Base-by-base conservation (phyloP, 2,329 filamentous ascomycete genomes). In the Colletotrichum agaves region DNA sequence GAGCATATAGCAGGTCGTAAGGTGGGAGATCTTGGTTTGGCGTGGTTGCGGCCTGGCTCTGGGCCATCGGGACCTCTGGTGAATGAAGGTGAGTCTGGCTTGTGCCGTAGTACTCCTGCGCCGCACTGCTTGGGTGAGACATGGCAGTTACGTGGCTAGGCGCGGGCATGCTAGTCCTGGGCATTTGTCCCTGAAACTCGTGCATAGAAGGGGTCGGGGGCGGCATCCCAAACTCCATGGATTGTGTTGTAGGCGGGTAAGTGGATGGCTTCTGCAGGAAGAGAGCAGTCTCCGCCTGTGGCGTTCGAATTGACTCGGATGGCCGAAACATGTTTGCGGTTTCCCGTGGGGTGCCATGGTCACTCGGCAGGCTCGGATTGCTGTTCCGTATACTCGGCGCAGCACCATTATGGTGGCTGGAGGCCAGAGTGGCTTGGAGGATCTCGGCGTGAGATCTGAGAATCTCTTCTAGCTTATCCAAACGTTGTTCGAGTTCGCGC, bases 21-120 rank as follows among this genome's bases (percentile, higher is more conserved):
- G 91, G 91, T 1, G 91, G 91, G 31, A 94, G 84, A 64, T 92
- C 90, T 57, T 90, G 85, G 72, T 92, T 90, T 3, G 86, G 81
- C 19, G 76, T 83, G 67, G 78, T 80, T 70, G 82, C 83, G 50
- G 78, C 78, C 76, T 78, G 84, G 69, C 76, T 80, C 52, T 85
- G 81, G 10, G 84, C 79, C 31, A 90, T 83, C 61, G 83, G 85
- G 23, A 89, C 80, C 23, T 82, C 84, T 0, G 90, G 87, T 1
- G 90, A 89, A 60, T 87, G 85, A 37, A 91, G 77, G 71, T 77
- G 81, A 67, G 75, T 78, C 73, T 77, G 83, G 67, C 74, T 72
- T 11, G 79, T 71, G n/a, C 77, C 76, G 65, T 86, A 87, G 71
- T 85, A 85, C 37, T 86, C 84, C 43, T 85, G 83, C 2, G 82